phyloP scores from a whole-genome alignment of 2,329 filamentous ascomycete species.

The Clonostachys chloroleuca region DNA sequence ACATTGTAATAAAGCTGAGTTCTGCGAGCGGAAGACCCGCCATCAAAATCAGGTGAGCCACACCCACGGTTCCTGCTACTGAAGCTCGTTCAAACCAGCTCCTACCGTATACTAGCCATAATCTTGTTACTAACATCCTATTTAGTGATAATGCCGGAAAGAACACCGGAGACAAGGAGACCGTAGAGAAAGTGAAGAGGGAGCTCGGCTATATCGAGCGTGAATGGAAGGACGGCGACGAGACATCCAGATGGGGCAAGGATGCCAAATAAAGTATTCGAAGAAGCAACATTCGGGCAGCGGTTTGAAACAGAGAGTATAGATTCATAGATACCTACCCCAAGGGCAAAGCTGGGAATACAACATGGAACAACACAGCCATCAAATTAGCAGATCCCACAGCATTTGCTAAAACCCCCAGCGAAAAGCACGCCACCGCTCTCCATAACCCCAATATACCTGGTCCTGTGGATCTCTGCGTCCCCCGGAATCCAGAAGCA shows the following conservation, averaged over 20 bases:
- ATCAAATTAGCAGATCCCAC: too few species aligned
- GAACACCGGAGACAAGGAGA: conserved; percentile 83
- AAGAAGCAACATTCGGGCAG: background rate
- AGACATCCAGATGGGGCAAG: conserved; percentile 76
- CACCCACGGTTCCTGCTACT: background rate
- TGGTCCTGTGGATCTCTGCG: too few species aligned
- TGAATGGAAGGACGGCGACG: conserved; percentile 78
- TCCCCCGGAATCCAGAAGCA: too few species aligned
- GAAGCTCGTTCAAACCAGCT: background rate
- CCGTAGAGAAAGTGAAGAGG: conserved; percentile 78
- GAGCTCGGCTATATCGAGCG: conserved; percentile 83
- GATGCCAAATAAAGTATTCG: conserved; percentile 21
- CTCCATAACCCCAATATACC: too few species aligned
- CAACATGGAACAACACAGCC: too few species aligned
- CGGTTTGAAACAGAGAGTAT: too few species aligned
- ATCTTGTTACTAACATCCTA: background rate
- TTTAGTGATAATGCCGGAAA: conserved; percentile 77
- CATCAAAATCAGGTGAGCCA: conserved; percentile 71
- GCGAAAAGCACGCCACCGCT: too few species aligned
- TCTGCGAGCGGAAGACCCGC: conserved; percentile 77
- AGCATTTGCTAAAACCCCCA: too few species aligned
- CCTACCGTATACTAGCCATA: background rate
- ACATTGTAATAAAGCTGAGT: conserved; percentile 97
- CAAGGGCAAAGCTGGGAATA: too few species aligned
- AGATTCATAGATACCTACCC: too few species aligned